Evolutionary conservation across 441 rosid species (phyloP), one percentile per base, ranked within the genome.

Genomic region (Lepidium campestre): DNA sequence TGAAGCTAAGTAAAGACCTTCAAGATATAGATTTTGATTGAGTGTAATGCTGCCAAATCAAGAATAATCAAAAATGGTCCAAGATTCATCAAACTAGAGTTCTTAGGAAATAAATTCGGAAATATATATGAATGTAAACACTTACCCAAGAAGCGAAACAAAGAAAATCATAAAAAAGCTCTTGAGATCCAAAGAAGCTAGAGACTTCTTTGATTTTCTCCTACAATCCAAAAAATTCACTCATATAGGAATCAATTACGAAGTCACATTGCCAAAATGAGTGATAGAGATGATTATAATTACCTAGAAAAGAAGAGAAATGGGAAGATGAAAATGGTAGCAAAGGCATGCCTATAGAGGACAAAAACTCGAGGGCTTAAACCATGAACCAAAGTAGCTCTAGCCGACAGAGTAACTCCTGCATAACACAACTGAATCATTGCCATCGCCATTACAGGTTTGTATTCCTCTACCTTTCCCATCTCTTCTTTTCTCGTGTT

Each of bases 131-230:
- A 13, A 7, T 53, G 12, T 41, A 6, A 12, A 29, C 15, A 17
- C 54, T 27, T 77, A 87, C 89, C 91, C 93, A 40, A 83, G 55
- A 41, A 87, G 79, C 19, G 90, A 72, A 47, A 82, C 77, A 39
- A 80, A 9, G 67, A 87, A 82, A 31, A 87, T 79, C 72, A 72
- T 74, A 45, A 75, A 67, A 70, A 87, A 85, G 69, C 81, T 76
- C 71, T 59, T 81, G 29, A 78, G 58, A 61, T 81, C 84, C 75
- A 85, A 49, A 5, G 86, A 54, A 56, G 75, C 23, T 47, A 67
- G 9, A 45, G 68, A 23, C 5, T 42, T 49, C 22, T 34, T 50
- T n/a, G 81, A 52, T 42, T 61, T 77, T 57, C 66, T 57, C 69
- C 82, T 82, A 49, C 42, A 27, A 50, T 34, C 59, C 50, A 31